Base-by-base conservation (phyloP, 352 stramenopile species). In the Achlya hypogyna region DNA sequence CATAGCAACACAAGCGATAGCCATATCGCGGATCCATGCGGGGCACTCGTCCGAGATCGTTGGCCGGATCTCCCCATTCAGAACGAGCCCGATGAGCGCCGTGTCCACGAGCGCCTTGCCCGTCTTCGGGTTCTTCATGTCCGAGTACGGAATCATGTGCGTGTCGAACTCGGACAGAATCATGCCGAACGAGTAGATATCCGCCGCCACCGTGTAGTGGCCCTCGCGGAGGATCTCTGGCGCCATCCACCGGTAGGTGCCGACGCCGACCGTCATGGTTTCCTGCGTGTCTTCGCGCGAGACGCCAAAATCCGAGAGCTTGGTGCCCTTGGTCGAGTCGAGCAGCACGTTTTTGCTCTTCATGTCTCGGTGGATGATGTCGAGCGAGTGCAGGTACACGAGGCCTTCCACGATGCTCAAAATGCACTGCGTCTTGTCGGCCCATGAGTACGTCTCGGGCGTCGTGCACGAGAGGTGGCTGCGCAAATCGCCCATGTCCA, bases 151-250 rank as follows among this genome's bases (percentile, higher is more conserved):
- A 58, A 91, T 75, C n/a, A 77, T 63, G 59, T 90, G 81, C 29
- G 79, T 88, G 38, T 93, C 84, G 16, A 93, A 66, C 65, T 93
- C 84, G 28, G 78, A 82, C 71, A 91, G 74, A 47, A 89, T 79
- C 56, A 91, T 85, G 27, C 84, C 84, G 38, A 92, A 91, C 40
- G 84, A 91, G 68, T 85, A 93, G 40, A 93, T 89, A 53, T 93
- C 84, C 22, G 82, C 82, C 68, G 89, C 89, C 66, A 90, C 81
- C 25, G 79, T 89, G 74, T 93, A 91, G 70, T 91, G 90, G 60
- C 85, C 88, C 56, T 81, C 82, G 74, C 86, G 84, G 25, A 93
- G 72, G 23, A 93, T 79, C 62, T 93, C 84, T 0, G 84, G 84
- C 29, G 84, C 84, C 53, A 83, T 93, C 82, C 82, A 93, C 69